Conservation (phyloP, 2,329 filamentous ascomycete species). For the Achaetomium macrosporum region DNA sequence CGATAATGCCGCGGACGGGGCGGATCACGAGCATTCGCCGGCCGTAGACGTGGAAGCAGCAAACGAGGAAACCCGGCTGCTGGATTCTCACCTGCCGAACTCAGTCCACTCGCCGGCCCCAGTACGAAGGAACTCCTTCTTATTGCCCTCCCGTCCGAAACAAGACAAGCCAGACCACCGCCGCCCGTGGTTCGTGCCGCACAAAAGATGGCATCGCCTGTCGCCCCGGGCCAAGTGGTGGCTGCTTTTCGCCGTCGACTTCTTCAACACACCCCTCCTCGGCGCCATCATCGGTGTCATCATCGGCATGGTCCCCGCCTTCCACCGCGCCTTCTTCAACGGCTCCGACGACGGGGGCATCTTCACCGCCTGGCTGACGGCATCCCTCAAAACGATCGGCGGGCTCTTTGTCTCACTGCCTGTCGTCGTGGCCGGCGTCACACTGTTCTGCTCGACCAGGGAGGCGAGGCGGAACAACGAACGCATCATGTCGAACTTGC, state of each 20-base stretch:
- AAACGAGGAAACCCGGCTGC: slow-evolving; percentile 17
- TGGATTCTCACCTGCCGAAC: slow-evolving; percentile 1
- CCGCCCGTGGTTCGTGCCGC: slow-evolving; percentile 15
- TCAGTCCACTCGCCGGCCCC: slow-evolving; percentile 5
- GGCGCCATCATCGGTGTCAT: slow-evolving; percentile 54
- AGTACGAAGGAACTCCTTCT: not conserved
- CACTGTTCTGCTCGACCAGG: slow-evolving; percentile 52
- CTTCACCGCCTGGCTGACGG: slow-evolving; percentile 61
- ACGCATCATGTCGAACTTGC: slow-evolving; percentile 33
- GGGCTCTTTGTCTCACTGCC: slow-evolving; percentile 59
- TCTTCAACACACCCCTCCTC: slow-evolving; percentile 57
- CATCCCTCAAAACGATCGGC: slow-evolving; percentile 55
- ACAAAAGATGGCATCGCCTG: slow-evolving; percentile 12
- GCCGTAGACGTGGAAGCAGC: slow-evolving; percentile 6
- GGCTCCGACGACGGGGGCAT: slow-evolving; percentile 53
- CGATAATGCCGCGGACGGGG: not conserved
- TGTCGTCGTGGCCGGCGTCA: slow-evolving; percentile 62
- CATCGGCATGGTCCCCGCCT: slow-evolving; percentile 52
- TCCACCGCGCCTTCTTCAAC: slow-evolving; percentile 59
- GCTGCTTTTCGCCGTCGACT: slow-evolving; percentile 29
- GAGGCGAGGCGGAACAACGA: slow-evolving; percentile 41
- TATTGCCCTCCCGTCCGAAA: not conserved
- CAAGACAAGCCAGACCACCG: slow-evolving; percentile 4
- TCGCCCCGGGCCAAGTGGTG: slow-evolving; percentile 19
- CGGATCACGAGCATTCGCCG: too few species aligned